These are phyloP conservation scores for Solanum stenotomum DNA, from an alignment of 257 asterid genomes.

Conservation along the genomic window DNA sequence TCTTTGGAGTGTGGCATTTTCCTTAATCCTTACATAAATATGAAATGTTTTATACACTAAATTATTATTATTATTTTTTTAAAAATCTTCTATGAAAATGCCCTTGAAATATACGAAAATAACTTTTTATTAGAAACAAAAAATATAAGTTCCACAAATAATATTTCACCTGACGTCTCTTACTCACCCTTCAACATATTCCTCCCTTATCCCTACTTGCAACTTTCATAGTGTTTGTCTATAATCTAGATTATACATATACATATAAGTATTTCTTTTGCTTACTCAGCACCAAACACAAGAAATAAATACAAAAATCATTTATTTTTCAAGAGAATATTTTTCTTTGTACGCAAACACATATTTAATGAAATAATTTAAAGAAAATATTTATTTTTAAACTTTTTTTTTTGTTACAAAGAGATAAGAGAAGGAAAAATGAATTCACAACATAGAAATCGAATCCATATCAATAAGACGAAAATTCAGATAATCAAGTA, in stretches of 20 bases:
- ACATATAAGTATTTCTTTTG: too few species aligned
- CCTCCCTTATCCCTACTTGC: neutral
- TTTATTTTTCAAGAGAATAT: too few species aligned
- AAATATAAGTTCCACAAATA: neutral
- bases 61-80: too few species aligned
- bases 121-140: neutral
- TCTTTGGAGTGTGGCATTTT: neutral
- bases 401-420: too few species aligned
- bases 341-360: too few species aligned
- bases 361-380: too few species aligned
- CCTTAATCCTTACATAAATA: neutral
- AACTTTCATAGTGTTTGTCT: neutral
- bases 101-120: neutral
- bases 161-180: neutral
- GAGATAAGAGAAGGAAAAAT: neutral
- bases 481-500: neutral
- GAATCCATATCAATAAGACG: rapidly evolving
- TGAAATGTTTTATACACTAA: too few species aligned
- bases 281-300: neutral
- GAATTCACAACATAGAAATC: too few species aligned
- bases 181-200: neutral
- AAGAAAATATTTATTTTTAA: too few species aligned
- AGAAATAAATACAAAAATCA: too few species aligned
- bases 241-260: neutral
- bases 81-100: neutral